Evolutionary conservation across 257 asterid species (phyloP).

Genomic region (Buddleja alternifolia): DNA sequence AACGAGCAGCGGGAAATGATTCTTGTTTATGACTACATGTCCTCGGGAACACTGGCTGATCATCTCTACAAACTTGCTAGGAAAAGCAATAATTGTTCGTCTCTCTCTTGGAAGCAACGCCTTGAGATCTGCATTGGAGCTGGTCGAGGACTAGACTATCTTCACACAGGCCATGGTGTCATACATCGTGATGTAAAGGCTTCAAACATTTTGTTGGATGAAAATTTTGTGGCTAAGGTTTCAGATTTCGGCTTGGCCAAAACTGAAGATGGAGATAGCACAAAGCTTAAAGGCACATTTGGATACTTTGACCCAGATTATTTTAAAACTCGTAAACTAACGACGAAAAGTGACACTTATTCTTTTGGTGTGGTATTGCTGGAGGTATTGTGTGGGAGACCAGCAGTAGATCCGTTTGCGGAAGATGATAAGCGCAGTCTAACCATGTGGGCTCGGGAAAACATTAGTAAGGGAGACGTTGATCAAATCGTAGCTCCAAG

Average conservation of each 20-base stretch:
- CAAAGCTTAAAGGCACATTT: conserved; percentile 61
- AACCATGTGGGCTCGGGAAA: conserved; percentile 57
- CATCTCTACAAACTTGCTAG: conserved; percentile 54
- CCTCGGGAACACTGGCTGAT: conserved; percentile 63
- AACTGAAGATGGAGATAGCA: conserved; percentile 43
- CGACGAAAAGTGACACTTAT: conserved; percentile 58
- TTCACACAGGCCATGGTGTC: conserved; percentile 57
- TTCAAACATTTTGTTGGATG: conserved; percentile 63
- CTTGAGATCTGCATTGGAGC: conserved; percentile 67
- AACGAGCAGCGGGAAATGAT: conserved; percentile 55
- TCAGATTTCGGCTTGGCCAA: conserved; percentile 76
- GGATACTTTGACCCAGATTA: conserved; percentile 76
- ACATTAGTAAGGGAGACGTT: conserved; percentile 46
- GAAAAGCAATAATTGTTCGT: conserved; percentile 17
- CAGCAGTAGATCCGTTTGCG: conserved; percentile 42
- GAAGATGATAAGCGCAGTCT: conserved; percentile 52
- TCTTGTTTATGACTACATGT: conserved; percentile 58
- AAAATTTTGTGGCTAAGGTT: conserved; percentile 59
- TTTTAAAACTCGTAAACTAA: conserved; percentile 49
- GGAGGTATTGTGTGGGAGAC: conserved; percentile 66
- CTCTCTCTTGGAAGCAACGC: conserved; percentile 61
- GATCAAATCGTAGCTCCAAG: conserved; percentile 47
- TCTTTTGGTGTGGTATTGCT: conserved; percentile 72
- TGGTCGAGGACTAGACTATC: conserved; percentile 58
- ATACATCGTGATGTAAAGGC: conserved; percentile 65